Evolutionary conservation across 306 rosid species (phyloP).

Genomic region (Cucumis hystrix): DNA sequence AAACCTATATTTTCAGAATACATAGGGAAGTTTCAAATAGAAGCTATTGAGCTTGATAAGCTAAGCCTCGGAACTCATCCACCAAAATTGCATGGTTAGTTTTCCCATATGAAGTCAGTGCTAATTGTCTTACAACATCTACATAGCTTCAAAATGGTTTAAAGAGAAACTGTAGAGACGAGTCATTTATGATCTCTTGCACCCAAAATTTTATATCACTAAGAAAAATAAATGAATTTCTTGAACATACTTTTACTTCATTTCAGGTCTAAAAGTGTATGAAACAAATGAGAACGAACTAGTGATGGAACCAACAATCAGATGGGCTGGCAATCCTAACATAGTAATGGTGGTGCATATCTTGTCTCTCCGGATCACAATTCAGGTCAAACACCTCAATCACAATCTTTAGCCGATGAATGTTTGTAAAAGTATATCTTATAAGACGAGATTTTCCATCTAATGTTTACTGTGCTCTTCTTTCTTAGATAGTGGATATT

Average conservation of each 20-base stretch:
- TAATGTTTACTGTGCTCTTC: conserved; percentile 18
- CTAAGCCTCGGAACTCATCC: conserved; percentile 80
- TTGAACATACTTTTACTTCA: neutral
- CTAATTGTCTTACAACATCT: neutral
- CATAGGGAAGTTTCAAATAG: conserved; percentile 55
- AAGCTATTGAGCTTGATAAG: conserved; percentile 47
- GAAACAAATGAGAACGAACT: conserved; percentile 80
- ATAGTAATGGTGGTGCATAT: conserved; percentile 43
- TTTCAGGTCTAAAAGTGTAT: conserved; percentile 58
- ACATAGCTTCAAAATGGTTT: neutral
- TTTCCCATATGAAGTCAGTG: neutral
- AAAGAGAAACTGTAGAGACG: neutral
- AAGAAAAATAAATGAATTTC: neutral
- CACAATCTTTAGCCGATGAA: conserved; percentile 6
- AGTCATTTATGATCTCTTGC: neutral
- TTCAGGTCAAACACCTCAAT: conserved; percentile 51
- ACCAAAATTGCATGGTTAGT: conserved; percentile 60
- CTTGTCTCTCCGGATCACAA: conserved; percentile 33
- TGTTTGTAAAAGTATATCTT: neutral
- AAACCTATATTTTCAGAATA: conserved; percentile 52
- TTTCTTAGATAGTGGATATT: conserved; percentile 76
- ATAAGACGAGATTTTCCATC: conserved; percentile 6
- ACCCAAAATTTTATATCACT: neutral
- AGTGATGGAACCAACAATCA: conserved; percentile 64
- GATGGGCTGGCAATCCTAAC: conserved; percentile 87